Evolutionary conservation across 2,329 filamentous ascomycete species (phyloP).

Genomic region (Stemphylium vesicarium): DNA sequence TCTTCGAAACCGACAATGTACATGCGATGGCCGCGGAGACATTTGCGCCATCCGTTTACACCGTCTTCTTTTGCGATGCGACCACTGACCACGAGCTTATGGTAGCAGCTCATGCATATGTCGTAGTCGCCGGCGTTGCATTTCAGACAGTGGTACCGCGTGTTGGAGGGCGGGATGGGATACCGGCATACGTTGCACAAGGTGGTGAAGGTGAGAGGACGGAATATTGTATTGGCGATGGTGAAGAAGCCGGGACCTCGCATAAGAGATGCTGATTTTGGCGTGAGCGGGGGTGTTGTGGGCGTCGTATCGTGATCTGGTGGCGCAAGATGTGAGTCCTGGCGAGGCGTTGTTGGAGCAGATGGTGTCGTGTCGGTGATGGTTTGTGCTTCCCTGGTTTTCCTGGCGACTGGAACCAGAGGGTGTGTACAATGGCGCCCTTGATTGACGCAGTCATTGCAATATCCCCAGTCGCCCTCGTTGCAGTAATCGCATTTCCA

Average conservation of each 20-base stretch:
- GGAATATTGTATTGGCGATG: conserved; percentile 58
- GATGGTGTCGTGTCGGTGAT: conserved; percentile 14
- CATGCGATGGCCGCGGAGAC: conserved; percentile 83
- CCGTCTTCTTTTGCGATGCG: conserved; percentile 79
- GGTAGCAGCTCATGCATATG: conserved; percentile 80
- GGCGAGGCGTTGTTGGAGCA: conserved; percentile 23
- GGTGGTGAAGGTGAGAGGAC: conserved; percentile 73
- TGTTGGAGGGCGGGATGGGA: conserved; percentile 71
- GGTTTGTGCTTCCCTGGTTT: conserved; percentile 36
- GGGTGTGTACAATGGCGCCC: conserved; percentile 82
- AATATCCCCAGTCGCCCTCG: conserved; percentile 93
- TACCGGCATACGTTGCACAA: conserved; percentile 80
- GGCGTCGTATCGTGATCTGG: conserved; percentile 32
- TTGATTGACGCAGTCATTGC: conserved; percentile 83
- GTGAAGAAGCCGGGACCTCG: conserved; percentile 43
- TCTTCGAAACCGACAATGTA: conserved; percentile 78
- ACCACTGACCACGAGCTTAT: conserved; percentile 65
- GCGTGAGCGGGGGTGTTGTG: conserved; percentile 48
- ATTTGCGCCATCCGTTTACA: conserved; percentile 80
- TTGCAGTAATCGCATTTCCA: conserved; percentile 91
- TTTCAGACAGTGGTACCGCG: conserved; percentile 79
- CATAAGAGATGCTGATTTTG: conserved; percentile 53
- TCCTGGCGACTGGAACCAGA: conserved; percentile 76
- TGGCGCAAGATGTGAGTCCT: conserved; percentile 30
- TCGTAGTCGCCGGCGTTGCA: conserved; percentile 87